A percentile compares a stretch with the other conserved stretches of the same genome.
phyloP scores from a whole-genome alignment of 306 rosid genomes.

The Fagus sylvatica region DNA sequence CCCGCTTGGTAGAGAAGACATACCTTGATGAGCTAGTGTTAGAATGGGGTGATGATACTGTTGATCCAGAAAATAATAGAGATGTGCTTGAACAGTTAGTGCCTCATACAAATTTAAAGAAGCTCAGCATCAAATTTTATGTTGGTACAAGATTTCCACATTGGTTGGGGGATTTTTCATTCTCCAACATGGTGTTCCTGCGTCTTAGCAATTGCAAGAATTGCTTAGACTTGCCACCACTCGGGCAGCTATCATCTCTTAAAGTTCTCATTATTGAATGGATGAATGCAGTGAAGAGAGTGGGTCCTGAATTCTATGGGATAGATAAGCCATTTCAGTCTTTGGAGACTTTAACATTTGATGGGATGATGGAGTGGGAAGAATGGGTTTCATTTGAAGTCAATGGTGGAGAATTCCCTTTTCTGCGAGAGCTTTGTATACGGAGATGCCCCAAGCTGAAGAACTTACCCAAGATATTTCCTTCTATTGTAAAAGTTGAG shows the following conservation, averaged over 20 bases:
- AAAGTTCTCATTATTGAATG: conserved; percentile 21
- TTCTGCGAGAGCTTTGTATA: conserved; percentile 23
- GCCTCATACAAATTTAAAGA: background rate
- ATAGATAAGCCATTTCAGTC: conserved; percentile 15
- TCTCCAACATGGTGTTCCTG: background rate
- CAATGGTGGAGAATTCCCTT: conserved; percentile 10
- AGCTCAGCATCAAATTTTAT: background rate
- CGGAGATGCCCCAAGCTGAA: background rate
- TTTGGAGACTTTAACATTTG: conserved; percentile 27
- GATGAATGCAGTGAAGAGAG: conserved; percentile 5
- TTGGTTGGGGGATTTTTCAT: background rate
- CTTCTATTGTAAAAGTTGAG: background rate
- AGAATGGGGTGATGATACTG: no score
- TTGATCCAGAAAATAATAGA: background rate
- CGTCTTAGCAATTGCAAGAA: background rate
- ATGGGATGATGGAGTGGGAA: conserved; percentile 29
- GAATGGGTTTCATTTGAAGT: conserved; percentile 24
- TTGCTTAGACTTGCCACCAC: conserved; percentile 19
- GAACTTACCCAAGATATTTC: background rate
- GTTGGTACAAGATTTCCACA: background rate
- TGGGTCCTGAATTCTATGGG: conserved; percentile 25
- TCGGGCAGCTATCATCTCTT: conserved; percentile 29
- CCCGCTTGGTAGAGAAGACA: background rate
- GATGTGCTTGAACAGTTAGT: background rate
- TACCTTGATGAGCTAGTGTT: background rate